Conservation (phyloP, 1,284 basidiomycete genomes). For the Apiotrichum montevideense region DNA sequence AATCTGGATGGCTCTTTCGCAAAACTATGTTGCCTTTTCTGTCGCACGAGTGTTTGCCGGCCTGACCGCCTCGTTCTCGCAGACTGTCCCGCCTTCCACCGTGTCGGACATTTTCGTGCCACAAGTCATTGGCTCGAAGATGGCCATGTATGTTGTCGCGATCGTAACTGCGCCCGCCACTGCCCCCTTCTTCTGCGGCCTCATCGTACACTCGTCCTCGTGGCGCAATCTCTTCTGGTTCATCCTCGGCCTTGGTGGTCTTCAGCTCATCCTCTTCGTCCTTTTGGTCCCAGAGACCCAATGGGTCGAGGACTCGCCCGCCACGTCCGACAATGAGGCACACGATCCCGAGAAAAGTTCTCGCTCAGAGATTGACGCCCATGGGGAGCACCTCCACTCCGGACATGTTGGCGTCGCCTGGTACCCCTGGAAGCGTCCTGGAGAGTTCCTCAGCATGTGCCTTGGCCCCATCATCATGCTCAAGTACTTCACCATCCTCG, state of each 20-base stretch:
- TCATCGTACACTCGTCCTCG: conserved; percentile 27
- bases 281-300: conserved; percentile 44
- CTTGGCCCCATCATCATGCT: neutral
- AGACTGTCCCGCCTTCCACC: conserved; percentile 30
- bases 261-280: conserved; percentile 15
- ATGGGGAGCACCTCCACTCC: neutral
- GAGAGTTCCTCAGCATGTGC: neutral
- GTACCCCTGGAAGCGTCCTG: neutral
- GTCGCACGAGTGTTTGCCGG: conserved; percentile 28
- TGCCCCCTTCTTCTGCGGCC: conserved; percentile 40
- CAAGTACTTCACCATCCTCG: conserved; percentile 25
- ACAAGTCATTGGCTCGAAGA: conserved; percentile 38
- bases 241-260: conserved; percentile 27
- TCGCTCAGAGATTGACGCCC: neutral
- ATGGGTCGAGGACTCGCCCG: conserved; percentile 18
- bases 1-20: conserved; percentile 37
- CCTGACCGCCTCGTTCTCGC: conserved; percentile 20
- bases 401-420: conserved; percentile 1
- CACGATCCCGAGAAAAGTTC: neutral
- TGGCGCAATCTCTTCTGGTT: conserved; percentile 42
- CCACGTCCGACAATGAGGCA: neutral
- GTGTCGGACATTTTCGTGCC: conserved; percentile 34
- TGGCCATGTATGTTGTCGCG: conserved; percentile 32
- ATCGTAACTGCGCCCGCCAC: conserved; percentile 35
- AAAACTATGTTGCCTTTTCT: conserved; percentile 22